phyloP scores from a whole-genome alignment of 2,329 filamentous ascomycete species.

The Fusarium chaquense region DNA sequence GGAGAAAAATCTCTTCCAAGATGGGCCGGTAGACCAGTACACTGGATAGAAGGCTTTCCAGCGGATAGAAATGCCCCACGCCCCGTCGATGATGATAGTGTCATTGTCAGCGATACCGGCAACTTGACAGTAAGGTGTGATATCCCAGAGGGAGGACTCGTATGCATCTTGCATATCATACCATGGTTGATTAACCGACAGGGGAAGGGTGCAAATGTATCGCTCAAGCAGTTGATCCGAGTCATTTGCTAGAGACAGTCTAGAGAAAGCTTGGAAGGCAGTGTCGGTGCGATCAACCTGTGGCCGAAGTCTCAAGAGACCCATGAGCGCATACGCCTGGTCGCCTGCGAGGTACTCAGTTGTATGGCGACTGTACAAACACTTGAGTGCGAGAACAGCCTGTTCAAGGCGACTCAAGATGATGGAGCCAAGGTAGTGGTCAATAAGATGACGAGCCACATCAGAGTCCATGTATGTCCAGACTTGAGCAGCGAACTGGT shows the following conservation, averaged over 20 bases:
- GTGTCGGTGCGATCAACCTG: slow-evolving; percentile 51
- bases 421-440: slow-evolving; percentile 52
- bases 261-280: slow-evolving; percentile 54
- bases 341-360: slow-evolving; percentile 47
- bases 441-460: slow-evolving; percentile 50
- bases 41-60: slow-evolving; percentile 51
- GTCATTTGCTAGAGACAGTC: slow-evolving; percentile 53
- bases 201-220: slow-evolving; percentile 49
- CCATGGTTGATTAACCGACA: slow-evolving; percentile 45
- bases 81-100: slow-evolving; percentile 52
- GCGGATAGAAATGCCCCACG: slow-evolving; percentile 49
- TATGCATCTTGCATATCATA: slow-evolving; percentile 51
- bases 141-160: slow-evolving; percentile 51
- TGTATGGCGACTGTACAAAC: slow-evolving; percentile 48
- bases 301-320: slow-evolving; percentile 51
- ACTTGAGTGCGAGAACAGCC: slow-evolving; percentile 48
- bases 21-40: slow-evolving; percentile 47
- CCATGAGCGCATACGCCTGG: slow-evolving; percentile 54
- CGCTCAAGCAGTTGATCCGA: slow-evolving; percentile 52
- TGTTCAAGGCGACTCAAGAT: slow-evolving; percentile 52
- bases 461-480: slow-evolving; percentile 48
- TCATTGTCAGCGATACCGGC: slow-evolving; percentile 52
- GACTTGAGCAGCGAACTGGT: slow-evolving; percentile 49
- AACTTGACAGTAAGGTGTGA: slow-evolving; percentile 51
- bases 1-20: slow-evolving; percentile 39